Evolutionary conservation across 768 basidiomycete species (phyloP).

Genomic region (Rhizopogon salebrosus): DNA sequence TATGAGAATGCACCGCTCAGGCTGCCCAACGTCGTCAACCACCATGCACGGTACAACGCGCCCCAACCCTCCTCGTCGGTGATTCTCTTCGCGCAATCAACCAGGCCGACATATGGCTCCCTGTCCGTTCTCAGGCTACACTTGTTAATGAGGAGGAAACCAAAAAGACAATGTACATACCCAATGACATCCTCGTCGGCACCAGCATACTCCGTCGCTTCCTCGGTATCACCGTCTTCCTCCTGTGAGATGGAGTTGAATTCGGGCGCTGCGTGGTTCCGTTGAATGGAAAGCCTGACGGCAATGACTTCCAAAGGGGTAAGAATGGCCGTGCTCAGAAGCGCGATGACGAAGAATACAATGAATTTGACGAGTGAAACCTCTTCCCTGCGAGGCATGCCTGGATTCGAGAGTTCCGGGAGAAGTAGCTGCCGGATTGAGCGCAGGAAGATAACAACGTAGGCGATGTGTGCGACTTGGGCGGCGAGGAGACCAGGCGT

Average conservation of each 20-base stretch:
- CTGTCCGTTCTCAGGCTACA: conserved; percentile 66
- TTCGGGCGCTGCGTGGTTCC: conserved; percentile 74
- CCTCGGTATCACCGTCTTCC: conserved; percentile 59
- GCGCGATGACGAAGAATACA: conserved; percentile 53
- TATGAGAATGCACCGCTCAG: conserved; percentile 45
- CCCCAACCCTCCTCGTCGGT: conserved; percentile 72
- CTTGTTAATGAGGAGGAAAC: background rate
- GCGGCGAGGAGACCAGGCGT: conserved; percentile 62
- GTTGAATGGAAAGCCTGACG: conserved; percentile 75
- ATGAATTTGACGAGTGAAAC: conserved; percentile 45
- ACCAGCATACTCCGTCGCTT: conserved; percentile 58
- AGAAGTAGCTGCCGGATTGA: conserved; percentile 50
- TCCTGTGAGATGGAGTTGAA: conserved; percentile 75
- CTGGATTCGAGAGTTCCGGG: conserved; percentile 40
- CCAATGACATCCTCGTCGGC: conserved; percentile 82
- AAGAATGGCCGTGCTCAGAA: conserved; percentile 52
- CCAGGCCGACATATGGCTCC: conserved; percentile 72
- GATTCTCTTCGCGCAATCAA: conserved; percentile 74
- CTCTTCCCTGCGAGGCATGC: conserved; percentile 30
- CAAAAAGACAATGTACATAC: conserved; percentile 32
- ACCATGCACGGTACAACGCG: conserved; percentile 81
- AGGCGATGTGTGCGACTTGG: conserved; percentile 39
- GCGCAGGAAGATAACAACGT: conserved; percentile 38
- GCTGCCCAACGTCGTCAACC: conserved; percentile 68
- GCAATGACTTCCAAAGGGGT: conserved; percentile 78